Conservation (phyloP, 2,329 filamentous ascomycete genomes). For the Aspergillus felis region DNA sequence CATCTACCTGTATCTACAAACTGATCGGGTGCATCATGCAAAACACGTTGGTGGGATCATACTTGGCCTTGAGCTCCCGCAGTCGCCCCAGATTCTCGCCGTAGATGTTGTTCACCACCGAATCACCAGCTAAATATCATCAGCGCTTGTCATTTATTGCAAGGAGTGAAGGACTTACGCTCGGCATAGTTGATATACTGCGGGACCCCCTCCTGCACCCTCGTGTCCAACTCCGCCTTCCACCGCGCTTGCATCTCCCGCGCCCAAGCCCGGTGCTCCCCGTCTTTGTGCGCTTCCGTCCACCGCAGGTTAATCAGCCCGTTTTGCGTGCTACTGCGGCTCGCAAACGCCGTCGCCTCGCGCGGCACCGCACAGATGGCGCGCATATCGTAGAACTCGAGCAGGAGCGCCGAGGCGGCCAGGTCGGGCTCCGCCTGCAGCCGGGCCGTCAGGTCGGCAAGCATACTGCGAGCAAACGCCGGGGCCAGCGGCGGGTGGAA, state of each 20-base stretch:
- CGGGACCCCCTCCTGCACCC: slow-evolving; percentile 17
- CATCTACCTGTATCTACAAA: neutral
- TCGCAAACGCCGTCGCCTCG: slow-evolving; percentile 44
- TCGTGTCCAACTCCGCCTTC: slow-evolving; percentile 20
- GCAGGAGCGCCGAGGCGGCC: slow-evolving; percentile 30
- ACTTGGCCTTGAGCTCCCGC: slow-evolving; percentile 43
- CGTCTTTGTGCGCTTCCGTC: slow-evolving; percentile 38
- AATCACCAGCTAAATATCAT: slow-evolving; percentile 26
- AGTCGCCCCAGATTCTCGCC: slow-evolving; percentile 42
- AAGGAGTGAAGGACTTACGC: slow-evolving; percentile 18
- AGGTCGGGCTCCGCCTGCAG: slow-evolving; percentile 26
- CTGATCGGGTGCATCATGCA: slow-evolving; percentile 40
- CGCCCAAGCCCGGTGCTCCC: slow-evolving; percentile 37
- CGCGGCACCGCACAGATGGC: slow-evolving; percentile 36
- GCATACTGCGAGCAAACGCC: slow-evolving; percentile 28
- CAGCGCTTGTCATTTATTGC: neutral
- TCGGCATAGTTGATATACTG: slow-evolving; percentile 37
- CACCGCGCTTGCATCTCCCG: slow-evolving; percentile 27
- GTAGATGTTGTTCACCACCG: slow-evolving; percentile 38
- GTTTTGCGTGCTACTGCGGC: slow-evolving; percentile 45
- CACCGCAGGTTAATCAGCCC: slow-evolving; percentile 41
- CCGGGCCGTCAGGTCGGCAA: slow-evolving; percentile 28
- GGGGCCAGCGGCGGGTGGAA: slow-evolving; percentile 41
- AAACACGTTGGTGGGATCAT: slow-evolving; percentile 47
- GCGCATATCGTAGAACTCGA: slow-evolving; percentile 43